Evolutionary conservation across 768 basidiomycete genomes (phyloP), one percentile per base, ranked within the genome.

Genomic region (Mrakia frigida): DNA sequence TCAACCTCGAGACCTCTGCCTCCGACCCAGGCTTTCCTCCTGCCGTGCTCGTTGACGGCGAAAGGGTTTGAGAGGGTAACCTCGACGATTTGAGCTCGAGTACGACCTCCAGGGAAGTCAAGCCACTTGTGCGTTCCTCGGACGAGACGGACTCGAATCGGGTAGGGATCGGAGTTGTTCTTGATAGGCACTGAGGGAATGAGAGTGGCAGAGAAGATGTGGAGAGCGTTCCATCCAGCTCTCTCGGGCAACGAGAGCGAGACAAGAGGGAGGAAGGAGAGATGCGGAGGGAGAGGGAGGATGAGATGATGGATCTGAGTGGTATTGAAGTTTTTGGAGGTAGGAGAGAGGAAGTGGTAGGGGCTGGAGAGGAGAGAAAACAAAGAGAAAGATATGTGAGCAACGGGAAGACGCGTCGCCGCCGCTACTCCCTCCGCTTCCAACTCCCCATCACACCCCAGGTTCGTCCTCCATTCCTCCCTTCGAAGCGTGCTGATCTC

Each of bases 91-190:
- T 74, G 59, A 33, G 70, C 41, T 5, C 70, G 71, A 25, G 2
- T 16, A 23, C 33, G 35, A 35, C 72, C 75, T 31, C 71, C 35
- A 18, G 86, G 31, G 43, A 53, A 33, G 43, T 72, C 52, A 1
- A 41, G 84, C 87, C 87, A 88, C 31, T 87, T 84, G 0, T 84
- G 85, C 11, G 85, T 85, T 73, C 87, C 87, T 16, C 85, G 83
- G 0, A 85, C 85, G 18, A 82, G 82, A 39, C 86, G 86, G 69
- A 75, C 77, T 50, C 35, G 59, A 53, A 72, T 70, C n/a, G 70
- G 65, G 37, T 39, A 18, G 41, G 67, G 39, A 21, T n/a, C 5
- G 25, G 68, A 33, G 52, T 39, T n/a, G 25, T 35, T 9, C 11
- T 37, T 16, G 63, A 35, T 25, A 2, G 50, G 50, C 31, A 52